Evolutionary conservation across 257 asterid species (phyloP).

Genomic region (Solanum raphanifolium): DNA sequence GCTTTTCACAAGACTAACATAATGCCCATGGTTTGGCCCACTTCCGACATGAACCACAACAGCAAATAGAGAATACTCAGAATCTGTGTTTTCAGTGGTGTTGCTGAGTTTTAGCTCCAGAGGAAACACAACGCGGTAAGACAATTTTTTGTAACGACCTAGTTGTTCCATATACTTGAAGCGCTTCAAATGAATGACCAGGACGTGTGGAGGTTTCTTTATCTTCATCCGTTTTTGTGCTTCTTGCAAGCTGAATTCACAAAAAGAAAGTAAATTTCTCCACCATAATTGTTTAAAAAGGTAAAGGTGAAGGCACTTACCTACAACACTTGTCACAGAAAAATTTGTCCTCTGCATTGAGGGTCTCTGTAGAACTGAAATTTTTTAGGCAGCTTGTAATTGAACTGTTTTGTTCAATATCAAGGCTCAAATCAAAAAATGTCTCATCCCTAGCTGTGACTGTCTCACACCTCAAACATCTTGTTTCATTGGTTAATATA

Average conservation of each 20-base stretch:
- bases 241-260: slow-evolving; percentile 64
- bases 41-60: slow-evolving; percentile 83
- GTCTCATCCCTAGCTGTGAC: slow-evolving; percentile 95
- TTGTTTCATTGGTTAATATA: slow-evolving; percentile 77
- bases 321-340: slow-evolving; percentile 90
- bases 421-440: slow-evolving; percentile 80
- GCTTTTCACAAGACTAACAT: slow-evolving; percentile 81
- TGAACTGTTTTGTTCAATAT: slow-evolving; percentile 90
- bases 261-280: neutral
- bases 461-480: slow-evolving; percentile 82
- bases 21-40: slow-evolving; percentile 90
- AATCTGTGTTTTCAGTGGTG: slow-evolving; percentile 75
- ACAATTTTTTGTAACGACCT: slow-evolving; percentile 67
- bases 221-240: slow-evolving; percentile 93
- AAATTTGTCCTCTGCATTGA: slow-evolving; percentile 81
- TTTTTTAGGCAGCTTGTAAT: slow-evolving; percentile 95
- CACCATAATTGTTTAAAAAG: neutral
- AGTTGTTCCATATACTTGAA: slow-evolving; percentile 80
- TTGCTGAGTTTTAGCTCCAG: slow-evolving; percentile 75
- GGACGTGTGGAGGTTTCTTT: slow-evolving; percentile 65
- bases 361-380: slow-evolving; percentile 87
- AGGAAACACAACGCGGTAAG: slow-evolving; percentile 81
- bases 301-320: slow-evolving; percentile 15
- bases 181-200: slow-evolving; percentile 77
- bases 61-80: slow-evolving; percentile 68